Evolutionary conservation across 352 stramenopile species (phyloP), one percentile per base, ranked within the genome.

Genomic region (Pythium coloratum): DNA sequence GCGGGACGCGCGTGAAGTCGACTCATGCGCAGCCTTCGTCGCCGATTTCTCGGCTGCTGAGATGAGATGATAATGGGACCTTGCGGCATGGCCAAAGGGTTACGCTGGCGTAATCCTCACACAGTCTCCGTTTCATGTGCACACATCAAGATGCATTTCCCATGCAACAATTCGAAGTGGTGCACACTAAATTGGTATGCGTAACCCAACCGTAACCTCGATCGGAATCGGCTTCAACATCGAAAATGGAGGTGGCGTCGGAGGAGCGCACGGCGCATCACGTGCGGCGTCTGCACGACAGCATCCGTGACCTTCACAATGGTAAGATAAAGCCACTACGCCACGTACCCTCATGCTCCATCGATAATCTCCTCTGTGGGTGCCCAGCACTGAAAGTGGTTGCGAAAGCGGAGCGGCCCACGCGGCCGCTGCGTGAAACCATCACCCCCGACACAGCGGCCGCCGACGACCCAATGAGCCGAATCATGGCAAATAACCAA

Each of bases 401-500:
- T 18, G 46, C 49, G 16, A 64, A 67, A 3, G 59, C 65, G 16
- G 64, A 70, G 9, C 36, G 36, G 6, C 56, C 72, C 1, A 46
- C 20, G 46, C 73, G 68, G 2, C 61, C 66, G 13, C 51, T 36
- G 18, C 62, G 61, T 8, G 24, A 33, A 8, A 8, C 46, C 38
- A 36, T 80, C 24, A 40, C 58, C 13, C 8, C 47, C 16, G 60
- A 67, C 28, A 65, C 54, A 3, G 33, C 59, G 30, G 56, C 76
- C 9, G 44, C 42, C 32, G 55, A 69, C 10, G 69, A 83, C 40
- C 73, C 73, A 14, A 75, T 73, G 66, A 72, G 69, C 33, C 76
- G 71, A 47, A 82, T 85, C 49, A 36, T 72, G 13, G 72, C 79
- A 42, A 88, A 84, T 65, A 88, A 85, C 65, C 75, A 81, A 28